Percentiles rank a stretch among this genome's conserved stretches.
These are phyloP conservation scores for Colletotrichum somersetense DNA, from an alignment of 2,329 filamentous ascomycete genomes.

Conservation along the genomic window DNA sequence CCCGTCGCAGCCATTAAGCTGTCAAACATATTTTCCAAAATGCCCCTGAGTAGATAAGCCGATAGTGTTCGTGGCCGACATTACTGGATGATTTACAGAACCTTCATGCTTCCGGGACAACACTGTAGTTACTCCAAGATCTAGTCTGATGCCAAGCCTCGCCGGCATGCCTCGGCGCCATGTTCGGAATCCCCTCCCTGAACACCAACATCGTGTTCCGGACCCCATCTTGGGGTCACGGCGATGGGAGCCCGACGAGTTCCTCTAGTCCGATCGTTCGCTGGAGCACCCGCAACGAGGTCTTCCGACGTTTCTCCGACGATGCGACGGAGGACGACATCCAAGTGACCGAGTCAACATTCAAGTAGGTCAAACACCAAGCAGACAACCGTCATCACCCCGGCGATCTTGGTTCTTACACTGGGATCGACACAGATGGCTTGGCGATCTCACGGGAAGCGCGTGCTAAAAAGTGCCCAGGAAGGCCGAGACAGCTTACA, in stretches of 20 bases:
- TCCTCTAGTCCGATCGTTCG: constrained; percentile 12
- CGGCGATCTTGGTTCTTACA: neutral
- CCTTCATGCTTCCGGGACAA: neutral
- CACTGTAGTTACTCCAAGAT: neutral
- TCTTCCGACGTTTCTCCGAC: constrained; percentile 46
- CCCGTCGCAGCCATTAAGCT: neutral
- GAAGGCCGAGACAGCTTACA: constrained; percentile 43
- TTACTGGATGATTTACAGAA: neutral
- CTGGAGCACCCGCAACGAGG: constrained; percentile 38
- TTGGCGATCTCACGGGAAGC: neutral
- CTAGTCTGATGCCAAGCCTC: constrained; percentile 18
- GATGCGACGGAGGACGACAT: constrained; percentile 40
- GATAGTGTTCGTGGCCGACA: neutral
- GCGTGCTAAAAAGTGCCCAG: constrained; percentile 25
- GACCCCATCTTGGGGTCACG: constrained; percentile 28
- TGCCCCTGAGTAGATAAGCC: neutral
- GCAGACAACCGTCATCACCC: neutral
- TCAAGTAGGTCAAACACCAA: constrained; percentile 16
- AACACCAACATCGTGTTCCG: constrained; percentile 36
- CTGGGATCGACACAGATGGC: neutral
- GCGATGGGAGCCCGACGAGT: constrained; percentile 35
- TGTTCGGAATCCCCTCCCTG: constrained; percentile 23
- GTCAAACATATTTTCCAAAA: neutral
- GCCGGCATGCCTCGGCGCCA: constrained; percentile 36
- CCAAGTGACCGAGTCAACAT: neutral